Base-by-base conservation (phyloP, 2,329 filamentous ascomycete genomes). In the Stagonosporopsis vannaccii region DNA sequence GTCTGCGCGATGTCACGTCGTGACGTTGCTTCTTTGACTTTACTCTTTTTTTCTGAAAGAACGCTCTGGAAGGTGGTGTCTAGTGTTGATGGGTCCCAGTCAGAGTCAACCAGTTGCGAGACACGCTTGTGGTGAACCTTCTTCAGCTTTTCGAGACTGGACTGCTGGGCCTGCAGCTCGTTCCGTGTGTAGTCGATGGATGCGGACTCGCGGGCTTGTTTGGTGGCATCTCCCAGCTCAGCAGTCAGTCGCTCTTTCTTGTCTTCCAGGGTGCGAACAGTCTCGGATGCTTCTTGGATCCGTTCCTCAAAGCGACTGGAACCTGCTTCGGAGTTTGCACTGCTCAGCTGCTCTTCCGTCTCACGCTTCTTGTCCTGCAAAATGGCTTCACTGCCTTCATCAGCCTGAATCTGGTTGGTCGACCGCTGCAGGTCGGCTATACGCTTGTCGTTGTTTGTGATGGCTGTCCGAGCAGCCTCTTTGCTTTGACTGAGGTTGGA, bases 211-310 rank as follows among this genome's bases (percentile, higher is more conserved):
- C 89, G 87, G 6, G 92, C 92, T 54, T 90, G 85, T 54, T 88
- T 87, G 2, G 90, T 96, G 56, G 89, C 91, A 67, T 96, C 90
- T 8, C 92, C 84, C 32, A 97, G 84, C 71, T 98, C 94, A n/a
- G 84, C 80, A 40, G 89, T 88, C 25, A 98, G 82, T 63, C 83
- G 87, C 32, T 90, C 86, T 56, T 85, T 88, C 66, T 90, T 86
- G 19, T 84, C 86, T 67, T 97, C 92, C 1, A 96, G 77, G 39
- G 84, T 81, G 59, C 85, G 85, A 11, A 96, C 80, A 60, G 87
- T 84, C 13, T 81, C 77, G 46, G 91, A 89, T 48, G 87, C 85
- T 28, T 85, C 80, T 41, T 87, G 83, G 19, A 97, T 82, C 60
- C 90, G 87, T 25, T 80, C 79, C 59, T 97, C 92, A 80, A 89